Evolutionary conservation across 768 basidiomycete genomes (phyloP).

Genomic region (Tremella mesenterica): DNA sequence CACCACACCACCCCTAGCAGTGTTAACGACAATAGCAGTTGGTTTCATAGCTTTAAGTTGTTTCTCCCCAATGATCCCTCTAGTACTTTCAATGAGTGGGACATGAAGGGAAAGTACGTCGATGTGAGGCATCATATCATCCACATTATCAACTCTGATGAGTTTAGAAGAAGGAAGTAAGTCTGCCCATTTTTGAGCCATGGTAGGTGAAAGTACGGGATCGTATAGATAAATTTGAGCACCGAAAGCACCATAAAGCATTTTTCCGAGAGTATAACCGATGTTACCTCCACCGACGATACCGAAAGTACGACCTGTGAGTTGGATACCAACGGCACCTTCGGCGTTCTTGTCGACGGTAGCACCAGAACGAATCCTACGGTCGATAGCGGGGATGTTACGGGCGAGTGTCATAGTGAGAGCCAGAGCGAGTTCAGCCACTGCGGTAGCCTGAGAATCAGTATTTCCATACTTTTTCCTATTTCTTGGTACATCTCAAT

Average conservation of each 20-base stretch:
- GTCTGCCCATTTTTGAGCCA: conserved; percentile 3
- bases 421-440: conserved; percentile 12
- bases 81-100: conserved; percentile 9
- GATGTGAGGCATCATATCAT: conserved; percentile 5
- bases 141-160: conserved; percentile 1
- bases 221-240: conserved; percentile 8
- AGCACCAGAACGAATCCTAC: conserved; percentile 1
- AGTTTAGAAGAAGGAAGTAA: conserved; percentile 1
- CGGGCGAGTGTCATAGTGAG: conserved; percentile 7
- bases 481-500: too few species aligned
- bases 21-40: conserved; percentile 58
- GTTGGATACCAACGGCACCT: conserved; percentile 4
- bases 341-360: conserved; percentile 6
- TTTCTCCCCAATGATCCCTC: conserved; percentile 6
- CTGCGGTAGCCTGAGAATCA: not conserved
- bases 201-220: not conserved
- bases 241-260: conserved; percentile 9
- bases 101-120: conserved; percentile 19
- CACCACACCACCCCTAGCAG: conserved; percentile 58
- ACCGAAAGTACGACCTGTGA: conserved; percentile 9
- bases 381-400: conserved; percentile 4
- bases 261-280: conserved; percentile 7
- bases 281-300: conserved; percentile 13
- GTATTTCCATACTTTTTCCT: not conserved
- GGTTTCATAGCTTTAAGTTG: conserved; percentile 50